Evolutionary conservation across 2,329 filamentous ascomycete genomes (phyloP), one percentile per base, ranked within the genome.

Genomic region (Colletotrichum endophyticum): DNA sequence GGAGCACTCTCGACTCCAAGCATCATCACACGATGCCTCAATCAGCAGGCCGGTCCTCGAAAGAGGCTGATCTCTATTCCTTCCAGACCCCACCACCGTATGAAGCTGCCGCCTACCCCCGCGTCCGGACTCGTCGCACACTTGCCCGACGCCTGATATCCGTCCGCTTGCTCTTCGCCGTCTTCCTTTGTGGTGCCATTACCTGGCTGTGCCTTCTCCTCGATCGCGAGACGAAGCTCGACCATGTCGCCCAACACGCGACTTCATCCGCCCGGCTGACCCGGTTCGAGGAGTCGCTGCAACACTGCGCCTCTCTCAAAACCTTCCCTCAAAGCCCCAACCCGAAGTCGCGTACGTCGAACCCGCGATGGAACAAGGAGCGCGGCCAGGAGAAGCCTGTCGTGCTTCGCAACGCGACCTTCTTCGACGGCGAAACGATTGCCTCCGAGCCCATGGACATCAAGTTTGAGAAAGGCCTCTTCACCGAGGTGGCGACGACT

Each of bases 391-490:
- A 82, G 62, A 78, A 80, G 59, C 84, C 83, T 3, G 69, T 86
- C 6, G 72, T 87, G 6, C 78, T 88, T 30, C 81, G 80, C 49
- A 88, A 88, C 76, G 85, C 81, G 8, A 87, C 84, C 27, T 79
- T 88, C 15, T 88, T 88, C 72, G 86, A 88, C 78, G 87, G 87
- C 15, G 84, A 86, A 68, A 78, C 66, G 6, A 82, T 86, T 57
- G 66, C 84, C 9, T 53, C 78, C 3, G 77, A 80, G 15, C 44
- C 80, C 0, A 83, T 87, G 19, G 86, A 88, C 78, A 82, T 88
- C 53, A 71, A 80, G 8, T 84, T 87, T 67, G 79, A 82, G n/a
- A 80, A 83, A 59, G 86, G 86, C 9, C 78, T 87, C n/a, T 79
- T 87, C 56, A 44, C 44, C 27, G 77, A 78, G 32, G 82, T 82